These are phyloP conservation scores for Thelephora aurantiotincta DNA, from an alignment of 768 basidiomycete genomes.

Conservation along the genomic window DNA sequence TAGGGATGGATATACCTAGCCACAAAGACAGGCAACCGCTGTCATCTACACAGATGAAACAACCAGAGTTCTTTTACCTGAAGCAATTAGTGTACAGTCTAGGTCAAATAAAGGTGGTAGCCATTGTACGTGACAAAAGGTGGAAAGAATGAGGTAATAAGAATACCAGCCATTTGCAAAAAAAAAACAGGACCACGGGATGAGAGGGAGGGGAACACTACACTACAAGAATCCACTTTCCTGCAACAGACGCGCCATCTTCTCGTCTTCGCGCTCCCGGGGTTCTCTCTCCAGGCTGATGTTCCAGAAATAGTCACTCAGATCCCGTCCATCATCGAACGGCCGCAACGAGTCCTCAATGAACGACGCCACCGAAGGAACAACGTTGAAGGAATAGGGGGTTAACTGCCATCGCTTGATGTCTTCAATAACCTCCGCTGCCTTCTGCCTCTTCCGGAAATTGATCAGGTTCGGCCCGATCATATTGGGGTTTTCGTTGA, in stretches of 20 bases:
- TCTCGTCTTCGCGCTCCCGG: constrained; percentile 90
- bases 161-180: not conserved
- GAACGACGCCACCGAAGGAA: constrained; percentile 54
- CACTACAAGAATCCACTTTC: constrained; percentile 72
- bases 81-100: not conserved
- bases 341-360: constrained; percentile 68
- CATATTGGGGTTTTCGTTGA: constrained; percentile 87
- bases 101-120: not conserved
- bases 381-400: constrained; percentile 71
- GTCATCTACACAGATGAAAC: not conserved
- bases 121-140: not conserved
- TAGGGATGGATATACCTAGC: too few relatives aligned
- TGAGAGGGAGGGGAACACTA: not conserved
- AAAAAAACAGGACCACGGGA: too few relatives aligned
- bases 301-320: constrained; percentile 72
- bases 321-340: constrained; percentile 51
- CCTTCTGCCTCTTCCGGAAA: constrained; percentile 89
- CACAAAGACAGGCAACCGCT: too few relatives aligned
- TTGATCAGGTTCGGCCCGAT: constrained; percentile 74
- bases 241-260: constrained; percentile 82
- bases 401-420: constrained; percentile 93
- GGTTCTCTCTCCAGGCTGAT: constrained; percentile 83
- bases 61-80: not conserved
- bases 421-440: constrained; percentile 93
- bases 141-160: not conserved